Percentiles rank a stretch among this genome's conserved stretches.
Conservation (phyloP, 306 rosid genomes). For the Mimosa bimucronata region DNA sequence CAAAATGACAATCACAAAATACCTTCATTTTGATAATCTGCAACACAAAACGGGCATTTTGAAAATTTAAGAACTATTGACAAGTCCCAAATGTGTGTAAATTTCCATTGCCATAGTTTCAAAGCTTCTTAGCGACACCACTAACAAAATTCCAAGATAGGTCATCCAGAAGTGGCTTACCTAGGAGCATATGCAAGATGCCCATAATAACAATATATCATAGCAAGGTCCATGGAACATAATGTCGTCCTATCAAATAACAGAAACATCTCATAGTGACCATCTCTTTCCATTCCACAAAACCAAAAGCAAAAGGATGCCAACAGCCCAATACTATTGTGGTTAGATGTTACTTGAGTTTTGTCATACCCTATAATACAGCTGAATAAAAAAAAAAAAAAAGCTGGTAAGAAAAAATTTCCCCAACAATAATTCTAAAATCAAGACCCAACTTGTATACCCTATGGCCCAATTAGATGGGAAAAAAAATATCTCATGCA, state of each 20-base stretch:
- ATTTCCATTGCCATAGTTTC: conserved; percentile 3
- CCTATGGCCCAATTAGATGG: background rate
- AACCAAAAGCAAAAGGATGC: background rate
- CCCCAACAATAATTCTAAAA: conserved; percentile 13
- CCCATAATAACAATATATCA: conserved; percentile 16
- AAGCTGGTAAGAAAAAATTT: background rate
- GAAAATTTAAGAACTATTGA: background rate
- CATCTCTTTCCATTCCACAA: background rate
- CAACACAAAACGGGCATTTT: background rate
- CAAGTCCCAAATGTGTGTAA: background rate
- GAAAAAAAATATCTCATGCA: conserved; percentile 13
- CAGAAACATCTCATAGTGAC: conserved; percentile 7
- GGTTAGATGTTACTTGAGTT: background rate
- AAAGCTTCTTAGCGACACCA: background rate
- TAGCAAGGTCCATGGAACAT: background rate
- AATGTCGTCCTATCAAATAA: background rate
- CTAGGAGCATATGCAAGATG: background rate
- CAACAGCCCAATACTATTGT: background rate
- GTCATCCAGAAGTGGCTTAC: conserved; percentile 11
- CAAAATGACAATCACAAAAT: background rate
- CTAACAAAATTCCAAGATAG: conserved; percentile 12
- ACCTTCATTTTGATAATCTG: background rate
- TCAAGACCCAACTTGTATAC: background rate
- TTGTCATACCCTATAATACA: background rate
- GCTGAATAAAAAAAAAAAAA: conserved; percentile 27